Evolutionary conservation across 345 rosid species (phyloP).

Genomic region (Eucalyptus albens): DNA sequence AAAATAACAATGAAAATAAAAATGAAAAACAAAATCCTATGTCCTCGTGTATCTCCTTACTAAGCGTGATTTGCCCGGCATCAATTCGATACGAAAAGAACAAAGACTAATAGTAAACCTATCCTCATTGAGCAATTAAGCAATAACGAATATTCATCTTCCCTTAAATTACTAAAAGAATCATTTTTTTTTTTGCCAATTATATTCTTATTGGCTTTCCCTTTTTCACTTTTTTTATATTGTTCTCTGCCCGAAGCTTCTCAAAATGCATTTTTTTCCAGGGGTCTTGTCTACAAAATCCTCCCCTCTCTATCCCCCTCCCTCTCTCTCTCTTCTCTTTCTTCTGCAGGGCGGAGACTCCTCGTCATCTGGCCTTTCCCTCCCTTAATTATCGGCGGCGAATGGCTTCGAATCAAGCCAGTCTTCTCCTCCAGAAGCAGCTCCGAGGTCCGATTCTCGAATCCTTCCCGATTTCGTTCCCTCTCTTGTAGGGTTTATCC

Average conservation of each 20-base stretch:
- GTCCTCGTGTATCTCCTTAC: neutral
- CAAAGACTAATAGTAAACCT: neutral
- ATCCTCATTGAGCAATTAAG: neutral
- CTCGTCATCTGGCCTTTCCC: neutral
- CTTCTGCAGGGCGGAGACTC: neutral
- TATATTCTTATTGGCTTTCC: neutral
- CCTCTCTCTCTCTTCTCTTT: neutral
- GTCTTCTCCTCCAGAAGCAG: conserved; percentile 93
- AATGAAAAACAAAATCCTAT: neutral
- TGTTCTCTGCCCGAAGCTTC: neutral
- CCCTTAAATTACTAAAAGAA: neutral
- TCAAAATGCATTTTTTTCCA: neutral
- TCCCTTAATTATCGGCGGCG: neutral
- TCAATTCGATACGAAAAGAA: neutral
- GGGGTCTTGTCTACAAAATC: neutral
- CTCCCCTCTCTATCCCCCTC: no score
- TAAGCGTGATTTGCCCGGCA: fast-evolving
- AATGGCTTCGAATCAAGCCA: conserved; percentile 55
- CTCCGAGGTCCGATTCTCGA: conserved; percentile 42
- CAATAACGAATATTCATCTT: neutral
- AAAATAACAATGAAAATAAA: neutral
- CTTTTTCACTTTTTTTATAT: neutral
- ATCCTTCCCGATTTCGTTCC: neutral
- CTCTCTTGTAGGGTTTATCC: neutral
- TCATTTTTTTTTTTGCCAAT: neutral